phyloP scores from a whole-genome alignment of 345 rosid genomes.

The Hypericum perforatum region DNA sequence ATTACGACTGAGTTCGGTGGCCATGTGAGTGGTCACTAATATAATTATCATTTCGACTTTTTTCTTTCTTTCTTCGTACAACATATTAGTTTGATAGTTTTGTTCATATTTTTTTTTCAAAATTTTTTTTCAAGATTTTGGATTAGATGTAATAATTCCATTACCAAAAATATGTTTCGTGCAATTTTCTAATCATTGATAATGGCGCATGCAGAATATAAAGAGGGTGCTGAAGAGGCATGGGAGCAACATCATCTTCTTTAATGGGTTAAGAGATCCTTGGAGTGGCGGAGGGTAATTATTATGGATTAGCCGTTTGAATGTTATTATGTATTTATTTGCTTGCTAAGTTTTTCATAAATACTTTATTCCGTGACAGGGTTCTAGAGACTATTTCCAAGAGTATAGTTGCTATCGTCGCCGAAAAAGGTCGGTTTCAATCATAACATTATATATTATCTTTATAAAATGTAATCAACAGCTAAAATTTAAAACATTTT shows the following conservation, averaged over 20 bases:
- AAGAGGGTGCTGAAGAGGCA: conserved; percentile 36
- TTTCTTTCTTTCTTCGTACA: neutral
- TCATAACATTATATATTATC: neutral
- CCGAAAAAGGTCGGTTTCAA: conserved; percentile 31
- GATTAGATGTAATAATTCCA: too few species aligned
- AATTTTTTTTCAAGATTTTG: too few species aligned
- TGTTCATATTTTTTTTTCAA: too few species aligned
- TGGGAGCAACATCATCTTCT: conserved; percentile 58
- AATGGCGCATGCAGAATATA: conserved; percentile 24
- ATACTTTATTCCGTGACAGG: conserved; percentile 18
- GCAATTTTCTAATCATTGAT: neutral
- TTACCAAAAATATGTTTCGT: too few species aligned
- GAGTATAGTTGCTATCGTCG: conserved; percentile 45
- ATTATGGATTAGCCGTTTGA: neutral
- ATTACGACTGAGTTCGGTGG: conserved; percentile 44
- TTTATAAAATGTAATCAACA: too few species aligned
- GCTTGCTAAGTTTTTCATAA: neutral
- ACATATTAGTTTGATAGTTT: too few species aligned
- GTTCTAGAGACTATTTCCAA: conserved; percentile 38
- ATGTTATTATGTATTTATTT: neutral
- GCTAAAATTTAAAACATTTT: too few species aligned
- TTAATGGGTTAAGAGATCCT: conserved; percentile 65
- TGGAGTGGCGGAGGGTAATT: conserved; percentile 69
- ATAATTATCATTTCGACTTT: neutral
- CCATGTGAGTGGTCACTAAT: conserved; percentile 32